These are phyloP conservation scores for Ustilago bromivora DNA, from an alignment of 1,284 basidiomycete genomes.

Conservation along the genomic window DNA sequence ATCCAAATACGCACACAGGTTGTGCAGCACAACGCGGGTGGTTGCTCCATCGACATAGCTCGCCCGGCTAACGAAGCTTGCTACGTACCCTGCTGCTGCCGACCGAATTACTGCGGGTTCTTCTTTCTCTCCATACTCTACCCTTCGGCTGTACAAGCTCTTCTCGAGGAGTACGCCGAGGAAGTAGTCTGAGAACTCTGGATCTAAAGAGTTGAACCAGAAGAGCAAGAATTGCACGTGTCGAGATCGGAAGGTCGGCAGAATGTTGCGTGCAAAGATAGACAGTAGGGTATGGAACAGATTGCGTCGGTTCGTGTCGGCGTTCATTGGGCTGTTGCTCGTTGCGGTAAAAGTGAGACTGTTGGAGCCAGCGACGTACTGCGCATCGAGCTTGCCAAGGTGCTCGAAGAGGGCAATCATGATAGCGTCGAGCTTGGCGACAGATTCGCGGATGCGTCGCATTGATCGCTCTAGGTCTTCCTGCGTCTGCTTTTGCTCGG, in stretches of 20 bases:
- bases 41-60: constrained; percentile 83
- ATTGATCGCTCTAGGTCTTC: constrained; percentile 45
- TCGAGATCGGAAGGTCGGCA: constrained; percentile 94
- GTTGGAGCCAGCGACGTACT: constrained; percentile 40
- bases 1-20: constrained; percentile 85
- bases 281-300: constrained; percentile 85
- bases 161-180: constrained; percentile 90
- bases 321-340: constrained; percentile 42
- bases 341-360: constrained; percentile 19
- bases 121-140: constrained; percentile 39
- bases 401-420: constrained; percentile 86
- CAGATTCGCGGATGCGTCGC: constrained; percentile 80
- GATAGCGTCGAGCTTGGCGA: constrained; percentile 89
- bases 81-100: constrained; percentile 71
- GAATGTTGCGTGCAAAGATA: constrained; percentile 91
- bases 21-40: constrained; percentile 80
- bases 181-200: constrained; percentile 90
- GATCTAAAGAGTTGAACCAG: constrained; percentile 90
- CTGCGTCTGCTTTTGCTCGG: constrained; percentile 45
- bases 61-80: constrained; percentile 90
- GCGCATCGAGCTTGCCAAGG: constrained; percentile 73
- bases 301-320: constrained; percentile 51
- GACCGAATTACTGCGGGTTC: constrained; percentile 63
- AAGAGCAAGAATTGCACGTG: constrained; percentile 98
- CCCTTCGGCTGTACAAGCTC: constrained; percentile 77